These are phyloP conservation scores for Penicillium riverlandense DNA, from an alignment of 495 filamentous ascomycete genomes.

Conservation along the genomic window DNA sequence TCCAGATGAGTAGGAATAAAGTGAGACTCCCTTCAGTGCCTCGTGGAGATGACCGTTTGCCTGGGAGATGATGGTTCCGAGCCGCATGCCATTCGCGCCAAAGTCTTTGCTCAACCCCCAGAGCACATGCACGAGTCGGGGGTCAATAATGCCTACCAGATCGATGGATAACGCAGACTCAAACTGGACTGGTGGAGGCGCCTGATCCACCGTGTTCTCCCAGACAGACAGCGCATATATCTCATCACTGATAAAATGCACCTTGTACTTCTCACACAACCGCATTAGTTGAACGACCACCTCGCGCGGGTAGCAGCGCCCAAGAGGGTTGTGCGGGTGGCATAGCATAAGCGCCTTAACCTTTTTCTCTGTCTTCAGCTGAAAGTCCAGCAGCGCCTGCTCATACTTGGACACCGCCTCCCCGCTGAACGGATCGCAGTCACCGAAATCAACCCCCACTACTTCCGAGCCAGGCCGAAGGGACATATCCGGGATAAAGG, in stretches of 20 bases:
- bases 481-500: conserved; percentile 32
- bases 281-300: conserved; percentile 39
- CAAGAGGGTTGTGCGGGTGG: conserved; percentile 57
- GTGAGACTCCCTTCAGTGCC: conserved; percentile 27
- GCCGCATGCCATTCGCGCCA: conserved; percentile 45
- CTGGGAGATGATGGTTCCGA: conserved; percentile 47
- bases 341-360: conserved; percentile 48
- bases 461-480: conserved; percentile 20
- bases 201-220: conserved; percentile 22
- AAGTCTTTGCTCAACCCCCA: conserved; percentile 61
- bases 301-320: conserved; percentile 47
- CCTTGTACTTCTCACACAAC: conserved; percentile 45
- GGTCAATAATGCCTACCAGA: conserved; percentile 39
- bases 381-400: conserved; percentile 21
- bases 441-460: conserved; percentile 37
- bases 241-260: conserved; percentile 59
- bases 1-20: conserved; percentile 41
- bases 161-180: conserved; percentile 47
- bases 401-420: conserved; percentile 37
- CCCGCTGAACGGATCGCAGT: conserved; percentile 35
- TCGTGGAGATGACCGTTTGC: conserved; percentile 30
- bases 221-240: conserved; percentile 54
- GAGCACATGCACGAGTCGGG: conserved; percentile 46
- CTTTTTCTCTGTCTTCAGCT: conserved; percentile 15
- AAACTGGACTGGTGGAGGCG: conserved; percentile 30